Percentiles rank a stretch among this genome's conserved stretches.
Evolutionary conservation across 1,139 yeast genomes (phyloP).

Genomic region (Saccharomycopsis hybrid): DNA sequence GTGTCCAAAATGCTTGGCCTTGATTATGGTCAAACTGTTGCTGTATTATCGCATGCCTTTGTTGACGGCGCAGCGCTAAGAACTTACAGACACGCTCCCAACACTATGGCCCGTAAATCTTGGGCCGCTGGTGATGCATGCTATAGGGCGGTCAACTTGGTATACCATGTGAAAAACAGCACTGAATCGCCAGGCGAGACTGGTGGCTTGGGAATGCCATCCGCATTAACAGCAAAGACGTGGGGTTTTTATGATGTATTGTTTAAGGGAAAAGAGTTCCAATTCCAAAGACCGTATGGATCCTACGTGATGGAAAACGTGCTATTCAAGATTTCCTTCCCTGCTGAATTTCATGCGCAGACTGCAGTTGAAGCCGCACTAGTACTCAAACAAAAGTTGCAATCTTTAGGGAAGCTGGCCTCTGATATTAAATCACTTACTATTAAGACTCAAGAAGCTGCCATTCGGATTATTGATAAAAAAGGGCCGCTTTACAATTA

Average conservation of each 20-base stretch:
- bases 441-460: slow-evolving; percentile 55
- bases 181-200: no score
- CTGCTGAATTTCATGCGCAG: slow-evolving; percentile 63
- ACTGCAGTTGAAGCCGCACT: slow-evolving; percentile 58
- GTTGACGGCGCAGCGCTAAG: slow-evolving; percentile 53
- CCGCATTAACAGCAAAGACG: slow-evolving; percentile 47
- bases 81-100: slow-evolving; percentile 58
- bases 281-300: slow-evolving; percentile 47
- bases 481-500: slow-evolving; percentile 52
- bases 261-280: slow-evolving; percentile 45
- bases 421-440: slow-evolving; percentile 44
- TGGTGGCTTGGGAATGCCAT: slow-evolving; percentile 54
- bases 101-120: slow-evolving; percentile 55
- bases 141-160: slow-evolving; percentile 51
- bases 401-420: slow-evolving; percentile 35
- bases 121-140: slow-evolving; percentile 67
- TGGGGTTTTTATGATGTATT: slow-evolving; percentile 60
- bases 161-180: slow-evolving; percentile 42
- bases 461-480: slow-evolving; percentile 52
- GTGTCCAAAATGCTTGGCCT: slow-evolving; percentile 49
- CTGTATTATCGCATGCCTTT: slow-evolving; percentile 52
- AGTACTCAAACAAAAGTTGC: slow-evolving; percentile 35
- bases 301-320: slow-evolving; percentile 61
- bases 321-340: slow-evolving; percentile 52
- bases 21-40: slow-evolving; percentile 43